Evolutionary conservation across 1,139 yeast genomes (phyloP).

Genomic region (Sugiyamaella novakii): DNA sequence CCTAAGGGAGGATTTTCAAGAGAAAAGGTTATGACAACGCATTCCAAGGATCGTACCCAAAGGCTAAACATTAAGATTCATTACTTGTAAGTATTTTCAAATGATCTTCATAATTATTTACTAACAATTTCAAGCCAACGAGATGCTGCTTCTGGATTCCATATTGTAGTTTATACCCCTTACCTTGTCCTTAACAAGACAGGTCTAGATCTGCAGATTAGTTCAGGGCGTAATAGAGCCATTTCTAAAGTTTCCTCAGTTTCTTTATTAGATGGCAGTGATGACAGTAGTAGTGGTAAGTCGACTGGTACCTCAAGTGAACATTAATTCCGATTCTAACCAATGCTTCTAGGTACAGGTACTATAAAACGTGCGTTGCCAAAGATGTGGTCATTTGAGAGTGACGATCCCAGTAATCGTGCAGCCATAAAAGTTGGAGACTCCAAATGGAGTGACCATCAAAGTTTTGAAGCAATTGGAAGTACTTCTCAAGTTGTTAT

Average conservation of each 20-base stretch:
- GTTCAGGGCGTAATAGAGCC: constrained; percentile 57
- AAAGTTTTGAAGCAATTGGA: constrained; percentile 90
- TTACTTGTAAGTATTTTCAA: constrained; percentile 53
- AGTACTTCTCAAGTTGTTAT: constrained; percentile 69
- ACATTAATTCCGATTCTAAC: too few relatives aligned
- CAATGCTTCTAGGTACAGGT: too few relatives aligned
- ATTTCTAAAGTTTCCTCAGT: constrained; percentile 38
- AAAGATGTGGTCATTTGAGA: constrained; percentile 81
- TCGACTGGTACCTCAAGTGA: too few relatives aligned
- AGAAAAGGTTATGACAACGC: constrained; percentile 49
- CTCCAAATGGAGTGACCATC: constrained; percentile 72
- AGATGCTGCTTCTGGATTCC: constrained; percentile 30
- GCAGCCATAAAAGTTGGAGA: constrained; percentile 71
- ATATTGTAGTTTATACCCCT: constrained; percentile 75
- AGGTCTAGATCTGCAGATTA: constrained; percentile 62
- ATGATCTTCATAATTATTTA: neutral
- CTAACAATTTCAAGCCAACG: constrained; percentile 19
- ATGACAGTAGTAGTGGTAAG: constrained; percentile 20
- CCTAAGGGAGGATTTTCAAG: constrained; percentile 52
- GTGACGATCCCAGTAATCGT: constrained; percentile 62
- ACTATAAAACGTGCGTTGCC: constrained; percentile 52
- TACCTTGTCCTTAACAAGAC: constrained; percentile 82
- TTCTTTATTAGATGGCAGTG: constrained; percentile 19
- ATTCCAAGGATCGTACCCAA: constrained; percentile 59
- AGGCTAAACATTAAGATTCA: constrained; percentile 62